Percentiles rank a stretch among this genome's conserved stretches.
Conservation (phyloP, 2,329 filamentous ascomycete genomes). For the Aureobasidium leucospermi region DNA sequence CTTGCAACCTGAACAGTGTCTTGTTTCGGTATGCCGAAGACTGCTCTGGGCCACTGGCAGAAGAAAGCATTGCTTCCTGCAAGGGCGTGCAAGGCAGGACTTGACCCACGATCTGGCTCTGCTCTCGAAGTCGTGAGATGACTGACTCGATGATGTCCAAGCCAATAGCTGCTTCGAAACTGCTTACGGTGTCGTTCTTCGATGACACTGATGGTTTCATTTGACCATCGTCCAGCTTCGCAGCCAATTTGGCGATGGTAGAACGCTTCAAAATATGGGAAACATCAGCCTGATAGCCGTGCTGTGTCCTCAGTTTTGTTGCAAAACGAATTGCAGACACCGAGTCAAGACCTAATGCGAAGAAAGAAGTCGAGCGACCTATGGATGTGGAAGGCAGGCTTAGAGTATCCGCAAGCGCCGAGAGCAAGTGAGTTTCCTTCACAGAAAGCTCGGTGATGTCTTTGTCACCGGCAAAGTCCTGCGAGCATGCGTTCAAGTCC, state of each 20-base stretch:
- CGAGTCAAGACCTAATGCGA: constrained; percentile 74
- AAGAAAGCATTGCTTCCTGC: constrained; percentile 80
- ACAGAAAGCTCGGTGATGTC: constrained; percentile 43
- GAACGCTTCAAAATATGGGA: constrained; percentile 63
- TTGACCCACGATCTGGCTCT: constrained; percentile 37
- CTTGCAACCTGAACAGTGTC: constrained; percentile 55
- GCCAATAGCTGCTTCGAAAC: not conserved
- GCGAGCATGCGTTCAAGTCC: constrained; percentile 37
- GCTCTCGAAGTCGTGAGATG: constrained; percentile 11
- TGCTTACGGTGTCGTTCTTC: too few relatives aligned
- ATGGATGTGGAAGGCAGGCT: constrained; percentile 42
- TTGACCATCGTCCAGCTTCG: constrained; percentile 23
- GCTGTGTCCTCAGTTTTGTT: constrained; percentile 46
- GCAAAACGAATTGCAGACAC: constrained; percentile 70
- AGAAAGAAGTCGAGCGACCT: constrained; percentile 62
- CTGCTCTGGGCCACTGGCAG: constrained; percentile 36
- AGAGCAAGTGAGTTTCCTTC: constrained; percentile 50
- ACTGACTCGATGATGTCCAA: constrained; percentile 10
- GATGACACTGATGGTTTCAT: constrained; percentile 13
- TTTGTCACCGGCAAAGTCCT: constrained; percentile 25
- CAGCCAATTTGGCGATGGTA: constrained; percentile 55
- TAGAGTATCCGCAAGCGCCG: constrained; percentile 47
- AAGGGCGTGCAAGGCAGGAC: constrained; percentile 78
- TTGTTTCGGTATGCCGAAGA: constrained; percentile 63
- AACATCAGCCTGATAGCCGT: constrained; percentile 50